Evolutionary conservation across 257 asterid species (phyloP).

Genomic region (Cynanchum wilfordii): DNA sequence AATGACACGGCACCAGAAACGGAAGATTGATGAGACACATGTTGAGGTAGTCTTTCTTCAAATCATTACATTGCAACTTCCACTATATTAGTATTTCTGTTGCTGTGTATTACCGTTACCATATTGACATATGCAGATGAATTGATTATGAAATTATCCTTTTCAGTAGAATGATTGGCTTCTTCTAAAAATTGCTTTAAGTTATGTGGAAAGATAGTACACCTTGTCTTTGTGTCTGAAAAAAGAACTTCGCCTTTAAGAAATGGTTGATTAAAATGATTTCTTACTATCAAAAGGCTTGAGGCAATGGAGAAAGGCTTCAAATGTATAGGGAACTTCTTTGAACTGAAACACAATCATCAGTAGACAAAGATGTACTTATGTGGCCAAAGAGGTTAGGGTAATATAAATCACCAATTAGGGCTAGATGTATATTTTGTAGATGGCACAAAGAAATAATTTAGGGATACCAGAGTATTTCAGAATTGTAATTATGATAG

Average conservation of each 20-base stretch:
- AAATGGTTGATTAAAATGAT: background rate
- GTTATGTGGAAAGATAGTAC: background rate
- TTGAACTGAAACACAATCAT: background rate
- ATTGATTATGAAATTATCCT: background rate
- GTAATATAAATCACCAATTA: too few species aligned
- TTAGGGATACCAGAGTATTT: too few species aligned
- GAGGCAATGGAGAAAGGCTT: background rate
- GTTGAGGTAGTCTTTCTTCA: slow-evolving; percentile 58
- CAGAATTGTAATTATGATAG: too few species aligned
- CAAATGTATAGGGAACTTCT: background rate
- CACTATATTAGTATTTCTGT: background rate
- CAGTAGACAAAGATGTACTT: background rate
- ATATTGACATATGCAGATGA: background rate
- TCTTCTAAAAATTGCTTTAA: background rate
- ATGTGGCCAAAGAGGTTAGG: too few species aligned
- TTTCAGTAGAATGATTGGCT: background rate
- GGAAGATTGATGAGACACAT: slow-evolving; percentile 97
- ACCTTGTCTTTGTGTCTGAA: background rate
- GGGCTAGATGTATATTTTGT: too few species aligned
- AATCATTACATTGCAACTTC: background rate
- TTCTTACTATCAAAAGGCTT: background rate
- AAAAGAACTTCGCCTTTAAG: background rate
- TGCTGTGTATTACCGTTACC: background rate
- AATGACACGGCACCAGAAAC: slow-evolving; percentile 97
- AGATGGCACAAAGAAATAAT: too few species aligned